Base-by-base conservation (phyloP, 2,329 filamentous ascomycete species). In the Zopfia rhizophila region DNA sequence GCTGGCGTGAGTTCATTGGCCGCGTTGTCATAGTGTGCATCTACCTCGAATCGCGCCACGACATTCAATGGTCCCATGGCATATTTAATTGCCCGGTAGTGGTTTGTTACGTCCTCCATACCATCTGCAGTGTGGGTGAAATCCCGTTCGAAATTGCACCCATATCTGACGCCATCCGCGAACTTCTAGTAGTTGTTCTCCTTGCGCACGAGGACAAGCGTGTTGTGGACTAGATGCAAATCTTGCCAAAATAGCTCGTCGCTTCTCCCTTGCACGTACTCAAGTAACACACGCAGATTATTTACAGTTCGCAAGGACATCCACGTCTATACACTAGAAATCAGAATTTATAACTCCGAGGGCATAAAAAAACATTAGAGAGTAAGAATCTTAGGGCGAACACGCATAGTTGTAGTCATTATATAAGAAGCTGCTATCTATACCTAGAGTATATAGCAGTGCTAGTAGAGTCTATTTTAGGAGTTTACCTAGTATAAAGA, bases 61-160 rank as follows among this genome's bases (percentile, higher is more conserved):
- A 68, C 53, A 17, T 57, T 55, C 2, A 68, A 38, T 0, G 60
- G 53, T 0, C 60, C 65, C 58, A 68, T 58, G 10, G 48, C 29
- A 27, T 68, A 66, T 6, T 55, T 52, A 17, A 68, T 65, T 1
- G 55, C 63, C 13, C 65, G 61, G 36, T 68, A 68, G 40, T 68
- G 63, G 24, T 54, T 62, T 4, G 61, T 61, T 7, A 63, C 56
- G 4, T 66, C 60, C 16, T 53, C 43, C 57, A 68, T 58, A 12
- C 55, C 63, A 5, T 52, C 17, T 2, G 35, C 36, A 4, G 55
- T 40, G 2, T 17, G 38, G 0, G 65, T 68, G 39, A 68, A 68
- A 37, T 51, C 33, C n/a, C 51, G 52, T 19, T 68, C 63, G 18
- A 66, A 66, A 21, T 61, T 66, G 30, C 48, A 43, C 23, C 61